Base-by-base conservation (phyloP, 2,329 filamentous ascomycete genomes). In the Paramyrothecium sp. region DNA sequence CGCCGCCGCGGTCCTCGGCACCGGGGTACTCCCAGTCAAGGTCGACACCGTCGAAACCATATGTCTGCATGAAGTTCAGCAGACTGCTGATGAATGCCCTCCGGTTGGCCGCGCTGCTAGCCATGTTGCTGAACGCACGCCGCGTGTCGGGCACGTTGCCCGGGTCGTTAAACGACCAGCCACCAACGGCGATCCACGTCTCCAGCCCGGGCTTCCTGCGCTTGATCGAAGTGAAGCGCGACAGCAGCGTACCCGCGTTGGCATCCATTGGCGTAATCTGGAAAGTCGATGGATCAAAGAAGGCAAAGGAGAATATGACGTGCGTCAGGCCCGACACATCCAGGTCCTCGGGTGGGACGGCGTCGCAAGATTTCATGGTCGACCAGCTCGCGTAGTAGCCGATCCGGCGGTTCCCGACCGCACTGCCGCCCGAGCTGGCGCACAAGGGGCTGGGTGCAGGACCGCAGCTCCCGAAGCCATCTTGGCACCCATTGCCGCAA, bases 101-200 rank as follows among this genome's bases (percentile, higher is more conserved):
- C 3, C 71, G 64, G 51, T 65, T 68, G 3, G 52, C n/a, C n/a
- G n/a, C n/a, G n/a, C n/a, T n/a, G n/a, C n/a, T n/a, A n/a, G n/a
- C n/a, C n/a, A n/a, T n/a, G n/a, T n/a, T n/a, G n/a, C n/a, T n/a
- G n/a, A n/a, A n/a, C n/a, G n/a, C n/a, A n/a, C n/a, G n/a, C n/a
- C n/a, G n/a, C n/a, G n/a, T n/a, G n/a, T n/a, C n/a, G n/a, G n/a
- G n/a, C n/a, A n/a, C n/a, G n/a, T n/a, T n/a, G n/a, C n/a, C n/a
- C n/a, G n/a, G n/a, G n/a, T n/a, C n/a, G n/a, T n/a, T n/a, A n/a
- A n/a, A n/a, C n/a, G n/a, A n/a, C n/a, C n/a, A n/a, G n/a, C n/a
- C n/a, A n/a, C n/a, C n/a, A n/a, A n/a, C n/a, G n/a, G 73, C 67
- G 17, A 80, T 67, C 61, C 66, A 73, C 0, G 71, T 71, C 56